These are phyloP conservation scores for Agastache rugosa DNA, from an alignment of 257 asterid species.

Conservation along the genomic window DNA sequence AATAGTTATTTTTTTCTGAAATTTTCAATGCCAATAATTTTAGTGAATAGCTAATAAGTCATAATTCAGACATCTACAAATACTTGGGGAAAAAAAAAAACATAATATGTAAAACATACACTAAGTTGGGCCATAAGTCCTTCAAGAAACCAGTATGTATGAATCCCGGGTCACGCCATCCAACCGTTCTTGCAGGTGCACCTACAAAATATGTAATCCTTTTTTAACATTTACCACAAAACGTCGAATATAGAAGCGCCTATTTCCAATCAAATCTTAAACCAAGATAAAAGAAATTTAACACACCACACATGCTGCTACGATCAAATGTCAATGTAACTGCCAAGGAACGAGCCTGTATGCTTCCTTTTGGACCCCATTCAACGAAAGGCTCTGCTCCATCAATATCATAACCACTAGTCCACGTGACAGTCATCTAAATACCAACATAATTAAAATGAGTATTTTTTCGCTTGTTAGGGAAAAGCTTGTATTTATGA, in stretches of 20 bases:
- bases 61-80: not conserved
- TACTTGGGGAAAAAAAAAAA: too few relatives aligned
- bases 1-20: not conserved
- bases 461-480: constrained; percentile 24
- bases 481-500: not conserved
- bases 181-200: constrained; percentile 62
- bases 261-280: not conserved
- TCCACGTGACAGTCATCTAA: constrained; percentile 99
- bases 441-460: constrained; percentile 33
- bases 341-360: constrained; percentile 66
- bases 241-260: constrained; percentile 1
- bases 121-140: constrained; percentile 51
- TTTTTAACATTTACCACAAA: not conserved
- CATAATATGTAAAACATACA: constrained; percentile 36
- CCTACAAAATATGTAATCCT: constrained; percentile 50
- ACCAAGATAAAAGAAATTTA: constrained; percentile 9
- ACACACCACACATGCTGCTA: constrained; percentile 87
- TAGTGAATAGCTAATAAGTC: not conserved
- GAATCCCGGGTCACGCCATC: constrained; percentile 64
- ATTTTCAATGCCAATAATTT: not conserved
- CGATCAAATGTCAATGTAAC: constrained; percentile 86
- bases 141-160: constrained; percentile 53
- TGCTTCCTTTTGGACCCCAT: constrained; percentile 80
- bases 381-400: constrained; percentile 79
- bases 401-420: constrained; percentile 74